A percentile compares a stretch with the other conserved stretches of the same genome.
These are phyloP conservation scores for Ogataea populi-albae DNA, from an alignment of 805 yeast genomes.

Conservation along the genomic window DNA sequence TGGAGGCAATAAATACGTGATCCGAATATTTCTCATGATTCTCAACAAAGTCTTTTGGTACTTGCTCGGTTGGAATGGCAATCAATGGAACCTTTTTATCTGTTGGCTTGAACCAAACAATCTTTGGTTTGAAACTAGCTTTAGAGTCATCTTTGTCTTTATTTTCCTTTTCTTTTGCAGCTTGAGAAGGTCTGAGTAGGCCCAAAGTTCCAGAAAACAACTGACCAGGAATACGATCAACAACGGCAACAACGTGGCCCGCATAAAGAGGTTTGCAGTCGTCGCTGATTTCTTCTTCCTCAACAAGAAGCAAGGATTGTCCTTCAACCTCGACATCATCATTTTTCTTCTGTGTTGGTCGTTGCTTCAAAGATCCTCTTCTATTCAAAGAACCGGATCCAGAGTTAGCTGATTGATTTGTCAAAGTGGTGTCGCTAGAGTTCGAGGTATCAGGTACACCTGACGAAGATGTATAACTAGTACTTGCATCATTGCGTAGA, in stretches of 20 bases:
- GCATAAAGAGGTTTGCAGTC: conserved; percentile 92
- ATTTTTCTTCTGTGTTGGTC: conserved; percentile 96
- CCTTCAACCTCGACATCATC: conserved; percentile 99
- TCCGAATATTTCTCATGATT: conserved; percentile 81
- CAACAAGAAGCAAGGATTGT: conserved; percentile 84
- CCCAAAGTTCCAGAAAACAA: conserved; percentile 93
- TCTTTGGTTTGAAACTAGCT: conserved; percentile 63
- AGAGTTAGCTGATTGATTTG: conserved; percentile 29
- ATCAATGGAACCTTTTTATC: conserved; percentile 96
- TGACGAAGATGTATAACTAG: conserved; percentile 35
- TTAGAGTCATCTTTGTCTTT: conserved; percentile 39
- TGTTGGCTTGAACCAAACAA: conserved; percentile 98
- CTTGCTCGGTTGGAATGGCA: conserved; percentile 98
- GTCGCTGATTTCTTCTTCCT: conserved; percentile 93
- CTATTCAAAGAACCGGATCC: conserved; percentile 50
- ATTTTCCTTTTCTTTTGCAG: conserved; percentile 68
- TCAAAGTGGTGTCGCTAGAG: conserved; percentile 32
- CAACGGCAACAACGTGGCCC: conserved; percentile 97
- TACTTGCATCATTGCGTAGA: conserved; percentile 77
- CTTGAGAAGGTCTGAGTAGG: conserved; percentile 90
- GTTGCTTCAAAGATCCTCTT: conserved; percentile 86
- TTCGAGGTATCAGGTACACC: conserved; percentile 30
- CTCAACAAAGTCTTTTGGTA: conserved; percentile 92
- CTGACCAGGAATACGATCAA: conserved; percentile 97
- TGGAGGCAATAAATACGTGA: conserved; percentile 87